Percentiles rank a stretch among this genome's conserved stretches.
phyloP scores from a whole-genome alignment of 1,284 basidiomycete species.

The Apiotrichum gracile region DNA sequence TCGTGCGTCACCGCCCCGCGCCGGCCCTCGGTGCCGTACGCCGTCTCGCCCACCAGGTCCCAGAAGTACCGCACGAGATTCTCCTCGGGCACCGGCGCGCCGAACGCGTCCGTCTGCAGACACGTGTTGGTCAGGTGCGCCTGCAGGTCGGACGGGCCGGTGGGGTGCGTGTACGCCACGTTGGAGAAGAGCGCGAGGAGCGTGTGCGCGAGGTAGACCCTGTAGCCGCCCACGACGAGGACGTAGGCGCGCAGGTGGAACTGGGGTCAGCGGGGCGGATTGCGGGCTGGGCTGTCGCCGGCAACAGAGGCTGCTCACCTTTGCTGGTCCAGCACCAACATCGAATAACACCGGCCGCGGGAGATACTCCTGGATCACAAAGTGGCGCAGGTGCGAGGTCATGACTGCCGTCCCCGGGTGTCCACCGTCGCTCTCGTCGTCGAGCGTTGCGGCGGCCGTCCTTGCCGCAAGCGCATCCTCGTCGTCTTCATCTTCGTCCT shows the following conservation, averaged over 20 bases:
- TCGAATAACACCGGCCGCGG: slow-evolving; percentile 69
- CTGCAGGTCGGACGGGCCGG: slow-evolving; percentile 47
- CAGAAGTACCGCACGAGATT: slow-evolving; percentile 63
- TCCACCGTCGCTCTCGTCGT: slow-evolving; percentile 47
- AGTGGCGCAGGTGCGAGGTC: slow-evolving; percentile 86
- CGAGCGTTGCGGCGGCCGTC: slow-evolving; percentile 16
- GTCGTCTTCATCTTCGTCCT: slow-evolving; percentile 44
- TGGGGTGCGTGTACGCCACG: slow-evolving; percentile 56
- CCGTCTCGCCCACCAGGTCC: slow-evolving; percentile 63
- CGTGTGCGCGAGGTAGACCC: slow-evolving; percentile 70
- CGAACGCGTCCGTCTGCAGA: slow-evolving; percentile 63
- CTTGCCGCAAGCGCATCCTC: slow-evolving; percentile 17
- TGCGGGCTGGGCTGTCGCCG: not conserved
- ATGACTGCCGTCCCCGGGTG: slow-evolving; percentile 58
- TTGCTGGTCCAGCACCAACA: slow-evolving; percentile 45
- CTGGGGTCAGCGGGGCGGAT: slow-evolving; percentile 34
- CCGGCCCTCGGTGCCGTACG: slow-evolving; percentile 6
- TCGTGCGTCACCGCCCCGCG: slow-evolving; percentile 41
- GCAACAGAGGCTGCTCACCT: slow-evolving; percentile 59
- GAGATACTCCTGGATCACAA: slow-evolving; percentile 95
- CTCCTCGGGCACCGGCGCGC: slow-evolving; percentile 36
- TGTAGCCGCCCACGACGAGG: slow-evolving; percentile 71
- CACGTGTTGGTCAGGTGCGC: slow-evolving; percentile 95
- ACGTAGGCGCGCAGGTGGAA: slow-evolving; percentile 95
- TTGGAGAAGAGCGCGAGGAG: slow-evolving; percentile 82